Evolutionary conservation across 169 alveolate species (phyloP), one percentile per base, ranked within the genome.

Genomic region (Cryptosporidium bovis): DNA sequence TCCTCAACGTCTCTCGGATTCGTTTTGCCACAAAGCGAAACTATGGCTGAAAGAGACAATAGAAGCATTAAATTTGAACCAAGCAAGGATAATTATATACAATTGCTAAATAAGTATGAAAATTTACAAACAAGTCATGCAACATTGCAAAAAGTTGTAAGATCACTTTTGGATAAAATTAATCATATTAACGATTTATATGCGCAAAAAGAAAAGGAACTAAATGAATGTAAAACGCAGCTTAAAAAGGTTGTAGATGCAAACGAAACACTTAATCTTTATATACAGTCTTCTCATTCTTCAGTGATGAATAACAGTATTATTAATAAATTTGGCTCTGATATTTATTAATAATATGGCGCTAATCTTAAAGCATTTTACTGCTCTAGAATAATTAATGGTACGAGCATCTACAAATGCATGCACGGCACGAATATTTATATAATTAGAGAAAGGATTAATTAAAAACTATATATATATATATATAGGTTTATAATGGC

Each of bases 251-350:
- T 77, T 27, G 51, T 20, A 3, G 87, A 77, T n/a, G 87, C 87
- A 0, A 77, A 77, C 31, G 77, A 77, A 62, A 77, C 87, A 31
- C 71, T 77, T 65, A 77, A 77, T 60, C 24, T 77, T 36, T 77
- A 77, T 62, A 77, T 77, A n/a, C 87, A 77, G 64, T 77, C 87
- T 2, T 77, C 87, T 36, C 87, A 77, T 50, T 56, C 87, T 18
- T 77, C 87, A 12, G 18, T 77, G 31, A 77, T 77, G 87, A 77
- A 53, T 77, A 69, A 53, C 50, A 77, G 64, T 66, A 60, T 77
- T 58, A 77, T 62, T 66, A 77, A 77, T 77, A 77, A 56, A 77
- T 77, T 77, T 77, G 87, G 87, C 44, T 62, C 87, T 15, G 87
- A 77, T 77, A 62, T 77, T 60, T 77, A 60, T 62, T 77, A 8